phyloP scores from a whole-genome alignment of 1,139 yeast genomes.

The Magnusiomyces ingens region DNA sequence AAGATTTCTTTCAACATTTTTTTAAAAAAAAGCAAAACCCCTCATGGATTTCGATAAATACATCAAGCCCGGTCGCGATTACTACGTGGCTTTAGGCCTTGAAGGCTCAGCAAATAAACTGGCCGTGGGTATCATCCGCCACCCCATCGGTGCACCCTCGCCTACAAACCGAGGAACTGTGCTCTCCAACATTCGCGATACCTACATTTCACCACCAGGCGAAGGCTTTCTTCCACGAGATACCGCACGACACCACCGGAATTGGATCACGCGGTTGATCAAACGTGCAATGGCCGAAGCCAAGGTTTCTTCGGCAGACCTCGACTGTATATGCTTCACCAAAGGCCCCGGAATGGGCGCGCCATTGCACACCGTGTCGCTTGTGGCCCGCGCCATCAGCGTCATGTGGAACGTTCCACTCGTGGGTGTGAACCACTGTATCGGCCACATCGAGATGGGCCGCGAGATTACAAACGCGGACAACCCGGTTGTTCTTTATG shows the following conservation, averaged over 20 bases:
- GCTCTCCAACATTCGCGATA: constrained; percentile 82
- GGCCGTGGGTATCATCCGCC: constrained; percentile 88
- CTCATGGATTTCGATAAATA: constrained; percentile 20
- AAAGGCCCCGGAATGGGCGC: constrained; percentile 99
- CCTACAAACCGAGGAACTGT: constrained; percentile 59
- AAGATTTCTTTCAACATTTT: background rate
- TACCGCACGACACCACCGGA: constrained; percentile 92
- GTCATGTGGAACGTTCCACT: constrained; percentile 78
- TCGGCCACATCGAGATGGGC: constrained; percentile 99
- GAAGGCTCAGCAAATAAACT: constrained; percentile 97
- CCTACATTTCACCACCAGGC: constrained; percentile 95
- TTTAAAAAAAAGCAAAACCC: background rate
- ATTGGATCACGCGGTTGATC: constrained; percentile 85
- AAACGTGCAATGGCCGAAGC: constrained; percentile 63
- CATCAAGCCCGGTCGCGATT: constrained; percentile 21
- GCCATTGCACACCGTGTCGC: constrained; percentile 85
- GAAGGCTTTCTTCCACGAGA: constrained; percentile 96
- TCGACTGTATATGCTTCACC: constrained; percentile 91
- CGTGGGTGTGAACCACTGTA: constrained; percentile 94
- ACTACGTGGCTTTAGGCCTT: constrained; percentile 65
- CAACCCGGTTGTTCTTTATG: constrained; percentile 93
- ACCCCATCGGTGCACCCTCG: constrained; percentile 32
- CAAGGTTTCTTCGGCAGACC: constrained; percentile 43
- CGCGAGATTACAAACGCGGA: constrained; percentile 92
- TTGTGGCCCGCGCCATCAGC: constrained; percentile 83